phyloP scores from a whole-genome alignment of 2,329 filamentous ascomycete species.

The Trichoderma guizhouense region DNA sequence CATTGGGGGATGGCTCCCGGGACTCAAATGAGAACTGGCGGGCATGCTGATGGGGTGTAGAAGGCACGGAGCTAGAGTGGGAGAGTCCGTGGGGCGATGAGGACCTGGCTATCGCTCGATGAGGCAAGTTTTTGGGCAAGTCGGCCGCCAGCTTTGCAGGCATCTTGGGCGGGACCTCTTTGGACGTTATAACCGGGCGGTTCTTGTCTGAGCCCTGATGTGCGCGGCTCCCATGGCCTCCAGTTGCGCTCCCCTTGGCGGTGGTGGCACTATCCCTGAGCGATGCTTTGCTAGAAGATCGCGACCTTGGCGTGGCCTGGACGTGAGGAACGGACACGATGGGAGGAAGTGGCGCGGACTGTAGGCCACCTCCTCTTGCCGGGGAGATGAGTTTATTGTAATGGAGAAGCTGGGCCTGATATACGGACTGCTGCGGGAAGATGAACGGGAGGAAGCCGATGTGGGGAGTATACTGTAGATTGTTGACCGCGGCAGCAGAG shows the following conservation, averaged over 20 bases:
- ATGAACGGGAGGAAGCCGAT: conserved; percentile 56
- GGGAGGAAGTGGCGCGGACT: conserved; percentile 53
- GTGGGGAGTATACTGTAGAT: conserved; percentile 37
- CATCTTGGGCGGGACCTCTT: conserved; percentile 52
- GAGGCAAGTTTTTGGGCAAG: conserved; percentile 30
- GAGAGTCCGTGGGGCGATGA: conserved; percentile 33
- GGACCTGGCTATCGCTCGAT: conserved; percentile 28
- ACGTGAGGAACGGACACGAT: conserved; percentile 54
- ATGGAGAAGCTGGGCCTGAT: conserved; percentile 60
- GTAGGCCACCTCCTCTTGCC: conserved; percentile 51
- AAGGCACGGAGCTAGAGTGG: conserved; percentile 86
- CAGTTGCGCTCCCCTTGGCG: conserved; percentile 47
- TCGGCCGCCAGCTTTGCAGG: conserved; percentile 41
- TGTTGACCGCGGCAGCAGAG: conserved; percentile 28
- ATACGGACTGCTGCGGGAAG: conserved; percentile 56
- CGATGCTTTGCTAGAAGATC: conserved; percentile 59
- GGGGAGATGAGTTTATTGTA: conserved; percentile 65
- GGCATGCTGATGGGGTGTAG: conserved; percentile 86
- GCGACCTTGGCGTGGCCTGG: conserved; percentile 54
- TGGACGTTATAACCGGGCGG: conserved; percentile 59
- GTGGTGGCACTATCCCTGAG: conserved; percentile 47
- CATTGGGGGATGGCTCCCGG: conserved; percentile 73
- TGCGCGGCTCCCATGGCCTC: conserved; percentile 64
- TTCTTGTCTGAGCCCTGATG: conserved; percentile 56
- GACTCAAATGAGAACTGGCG: conserved; percentile 79